Conservation (phyloP, 2,329 filamentous ascomycete species). For the Blastomyces percursus region DNA sequence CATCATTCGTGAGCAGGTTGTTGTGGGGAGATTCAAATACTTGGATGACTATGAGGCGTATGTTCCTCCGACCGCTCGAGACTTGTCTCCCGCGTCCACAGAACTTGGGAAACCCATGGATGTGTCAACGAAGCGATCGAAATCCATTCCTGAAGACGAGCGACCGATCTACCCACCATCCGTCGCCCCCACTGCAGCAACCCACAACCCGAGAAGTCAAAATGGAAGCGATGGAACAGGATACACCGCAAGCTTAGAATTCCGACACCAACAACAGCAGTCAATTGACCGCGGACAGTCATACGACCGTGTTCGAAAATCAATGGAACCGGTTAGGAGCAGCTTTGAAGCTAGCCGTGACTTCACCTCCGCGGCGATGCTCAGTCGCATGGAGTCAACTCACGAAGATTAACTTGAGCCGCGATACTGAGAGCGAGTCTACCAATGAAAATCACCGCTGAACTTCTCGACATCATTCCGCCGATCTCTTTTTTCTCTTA, state of each 20-base stretch:
- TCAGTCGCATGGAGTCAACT: conserved; percentile 46
- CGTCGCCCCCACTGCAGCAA: conserved; percentile 62
- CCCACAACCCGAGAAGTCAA: conserved; percentile 71
- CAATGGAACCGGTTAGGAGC: conserved; percentile 72
- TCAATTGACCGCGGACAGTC: conserved; percentile 51
- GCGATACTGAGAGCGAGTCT: not conserved
- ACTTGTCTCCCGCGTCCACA: conserved; percentile 29
- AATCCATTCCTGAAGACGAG: conserved; percentile 71
- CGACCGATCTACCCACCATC: conserved; percentile 84
- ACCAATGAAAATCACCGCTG: not conserved
- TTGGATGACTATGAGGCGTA: conserved; percentile 48
- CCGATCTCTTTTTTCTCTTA: not conserved
- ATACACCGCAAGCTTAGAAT: conserved; percentile 52
- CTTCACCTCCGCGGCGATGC: conserved; percentile 78
- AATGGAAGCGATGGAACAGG: conserved; percentile 92
- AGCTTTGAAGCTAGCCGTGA: conserved; percentile 83
- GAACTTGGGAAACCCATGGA: conserved; percentile 40
- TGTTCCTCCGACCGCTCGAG: conserved; percentile 34
- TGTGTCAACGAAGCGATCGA: conserved; percentile 44
- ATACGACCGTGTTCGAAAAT: conserved; percentile 64
- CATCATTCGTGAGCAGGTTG: conserved; percentile 87
- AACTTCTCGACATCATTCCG: not conserved
- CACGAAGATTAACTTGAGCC: not conserved
- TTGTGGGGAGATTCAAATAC: conserved; percentile 69
- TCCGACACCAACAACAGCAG: conserved; percentile 45